Evolutionary conservation across 2,329 filamentous ascomycete genomes (phyloP).

Genomic region (Fusarium incarnatum): DNA sequence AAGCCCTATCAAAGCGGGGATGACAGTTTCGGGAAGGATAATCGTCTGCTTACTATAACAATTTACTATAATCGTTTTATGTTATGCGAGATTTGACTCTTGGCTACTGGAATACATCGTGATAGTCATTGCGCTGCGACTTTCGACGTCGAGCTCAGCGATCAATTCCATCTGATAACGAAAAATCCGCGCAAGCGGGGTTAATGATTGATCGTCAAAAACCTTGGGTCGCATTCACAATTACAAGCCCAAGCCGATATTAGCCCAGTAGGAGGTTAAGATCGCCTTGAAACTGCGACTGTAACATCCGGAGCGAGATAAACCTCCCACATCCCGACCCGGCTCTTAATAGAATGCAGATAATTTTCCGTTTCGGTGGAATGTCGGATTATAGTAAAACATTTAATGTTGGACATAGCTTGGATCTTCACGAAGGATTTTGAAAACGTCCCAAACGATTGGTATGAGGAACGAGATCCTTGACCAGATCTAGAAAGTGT

Average conservation of each 20-base stretch:
- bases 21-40: not conserved
- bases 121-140: not conserved
- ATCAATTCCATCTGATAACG: not conserved
- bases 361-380: slow-evolving; percentile 1
- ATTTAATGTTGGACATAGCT: not conserved
- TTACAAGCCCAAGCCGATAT: not conserved
- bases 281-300: not conserved
- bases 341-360: not conserved
- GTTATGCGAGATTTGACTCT: not conserved
- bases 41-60: not conserved
- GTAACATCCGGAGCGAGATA: not conserved
- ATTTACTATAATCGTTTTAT: not conserved
- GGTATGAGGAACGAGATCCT: not conserved
- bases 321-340: not conserved
- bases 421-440: not conserved
- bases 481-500: not conserved
- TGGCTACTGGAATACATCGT: not conserved
- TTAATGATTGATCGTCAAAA: too few relatives aligned
- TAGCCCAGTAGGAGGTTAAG: not conserved
- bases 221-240: not conserved
- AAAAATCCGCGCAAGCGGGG: not conserved
- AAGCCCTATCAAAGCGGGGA: not conserved
- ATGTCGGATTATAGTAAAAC: not conserved
- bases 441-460: not conserved
- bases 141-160: accelerated